Evolutionary conservation across 768 basidiomycete species (phyloP).

Genomic region (Sarcodon sp.): DNA sequence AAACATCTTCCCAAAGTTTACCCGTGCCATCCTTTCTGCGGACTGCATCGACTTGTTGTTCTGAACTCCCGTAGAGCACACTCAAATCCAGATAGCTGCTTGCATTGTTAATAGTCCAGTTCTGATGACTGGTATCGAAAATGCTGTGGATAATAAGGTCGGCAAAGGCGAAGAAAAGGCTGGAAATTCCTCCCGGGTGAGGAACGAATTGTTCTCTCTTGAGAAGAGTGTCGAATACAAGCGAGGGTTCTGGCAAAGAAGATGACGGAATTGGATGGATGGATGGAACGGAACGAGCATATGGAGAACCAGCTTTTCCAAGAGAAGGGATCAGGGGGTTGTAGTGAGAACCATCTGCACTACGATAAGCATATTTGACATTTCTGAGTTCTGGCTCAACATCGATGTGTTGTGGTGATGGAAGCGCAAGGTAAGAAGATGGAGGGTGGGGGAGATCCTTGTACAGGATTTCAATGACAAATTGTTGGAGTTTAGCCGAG

Average conservation of each 20-base stretch:
- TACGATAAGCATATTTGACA: conserved; percentile 12
- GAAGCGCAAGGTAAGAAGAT: conserved; percentile 29
- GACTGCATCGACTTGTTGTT: conserved; percentile 29
- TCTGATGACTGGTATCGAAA: conserved; percentile 39
- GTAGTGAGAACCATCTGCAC: conserved; percentile 24
- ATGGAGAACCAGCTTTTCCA: conserved; percentile 21
- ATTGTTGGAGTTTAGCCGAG: conserved; percentile 28
- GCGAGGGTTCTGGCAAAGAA: conserved; percentile 47
- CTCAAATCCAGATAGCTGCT: conserved; percentile 72
- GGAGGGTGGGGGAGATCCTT: conserved; percentile 75
- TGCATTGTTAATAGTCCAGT: conserved; percentile 38
- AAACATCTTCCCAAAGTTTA: conserved; percentile 51
- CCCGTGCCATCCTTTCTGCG: conserved; percentile 56
- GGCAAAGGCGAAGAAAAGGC: conserved; percentile 71
- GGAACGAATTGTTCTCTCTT: conserved; percentile 18
- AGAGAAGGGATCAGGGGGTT: conserved; percentile 18
- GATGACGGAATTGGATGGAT: conserved; percentile 25
- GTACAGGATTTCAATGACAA: conserved; percentile 47
- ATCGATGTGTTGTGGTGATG: conserved; percentile 4
- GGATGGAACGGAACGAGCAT: conserved; percentile 51
- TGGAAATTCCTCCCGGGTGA: conserved; percentile 47
- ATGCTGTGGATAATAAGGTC: conserved; percentile 63
- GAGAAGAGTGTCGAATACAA: conserved; percentile 65
- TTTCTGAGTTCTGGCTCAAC: conserved; percentile 7
- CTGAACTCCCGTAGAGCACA: conserved; percentile 55